Percentiles rank a stretch among this genome's conserved stretches.
These are phyloP conservation scores for Passiflora organensis DNA, from an alignment of 345 rosid genomes.

Conservation along the genomic window DNA sequence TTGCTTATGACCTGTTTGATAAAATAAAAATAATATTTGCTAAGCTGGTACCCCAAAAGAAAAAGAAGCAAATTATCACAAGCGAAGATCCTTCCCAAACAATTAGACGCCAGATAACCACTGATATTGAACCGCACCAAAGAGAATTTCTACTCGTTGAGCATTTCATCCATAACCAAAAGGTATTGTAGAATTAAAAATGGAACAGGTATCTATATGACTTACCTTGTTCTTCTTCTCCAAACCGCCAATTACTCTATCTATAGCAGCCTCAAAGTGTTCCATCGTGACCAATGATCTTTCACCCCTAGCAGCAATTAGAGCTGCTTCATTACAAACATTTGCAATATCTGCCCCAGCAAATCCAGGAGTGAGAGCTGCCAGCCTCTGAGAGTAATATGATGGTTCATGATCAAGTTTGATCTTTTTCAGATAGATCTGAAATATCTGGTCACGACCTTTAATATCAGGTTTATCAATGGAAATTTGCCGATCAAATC, in stretches of 20 bases:
- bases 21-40: not conserved
- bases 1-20: constrained; percentile 66
- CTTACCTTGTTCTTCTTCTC: constrained; percentile 87
- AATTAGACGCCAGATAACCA: not conserved
- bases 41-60: not conserved
- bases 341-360: constrained; percentile 98
- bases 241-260: constrained; percentile 90
- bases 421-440: constrained; percentile 58
- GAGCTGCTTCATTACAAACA: constrained; percentile 96
- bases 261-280: constrained; percentile 89
- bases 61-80: too few species aligned
- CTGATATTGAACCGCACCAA: too few species aligned
- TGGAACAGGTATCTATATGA: not conserved
- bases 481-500: constrained; percentile 34
- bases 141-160: too few species aligned
- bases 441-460: constrained; percentile 28
- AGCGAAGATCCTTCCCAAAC: not conserved
- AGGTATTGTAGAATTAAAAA: not conserved
- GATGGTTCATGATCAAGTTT: constrained; percentile 78
- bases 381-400: constrained; percentile 78
- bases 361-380: constrained; percentile 91
- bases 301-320: constrained; percentile 79
- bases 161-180: not conserved
- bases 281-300: constrained; percentile 50
- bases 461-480: constrained; percentile 31